Evolutionary conservation across 805 yeast genomes (phyloP).

Genomic region (Metschnikowia gelsemii): DNA sequence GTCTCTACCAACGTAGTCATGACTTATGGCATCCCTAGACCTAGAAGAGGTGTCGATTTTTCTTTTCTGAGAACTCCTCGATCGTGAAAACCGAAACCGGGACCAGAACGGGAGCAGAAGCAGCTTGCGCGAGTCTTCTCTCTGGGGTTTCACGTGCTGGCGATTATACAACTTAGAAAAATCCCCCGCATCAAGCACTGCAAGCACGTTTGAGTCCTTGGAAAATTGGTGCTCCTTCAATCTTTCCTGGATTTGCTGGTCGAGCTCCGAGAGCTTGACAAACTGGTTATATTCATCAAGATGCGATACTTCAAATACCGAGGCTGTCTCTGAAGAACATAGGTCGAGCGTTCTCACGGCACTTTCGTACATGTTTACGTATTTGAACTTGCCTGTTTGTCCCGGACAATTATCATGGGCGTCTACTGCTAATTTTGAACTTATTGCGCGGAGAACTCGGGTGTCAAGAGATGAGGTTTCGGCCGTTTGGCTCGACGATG

Average conservation of each 20-base stretch:
- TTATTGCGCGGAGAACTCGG: conserved; percentile 5
- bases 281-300: conserved; percentile 38
- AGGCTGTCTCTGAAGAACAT: conserved; percentile 9
- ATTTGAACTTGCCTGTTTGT: conserved; percentile 10
- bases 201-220: conserved; percentile 8
- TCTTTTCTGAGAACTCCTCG: too few species aligned
- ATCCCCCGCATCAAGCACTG: conserved; percentile 13
- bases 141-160: conserved; percentile 2
- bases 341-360: conserved; percentile 4
- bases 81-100: too few species aligned
- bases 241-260: conserved; percentile 31
- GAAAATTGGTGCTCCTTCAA: conserved; percentile 10
- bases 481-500: background rate
- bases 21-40: too few species aligned
- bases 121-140: background rate
- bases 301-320: conserved; percentile 31
- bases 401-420: background rate
- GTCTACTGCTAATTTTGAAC: conserved; percentile 6
- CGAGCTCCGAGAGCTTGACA: conserved; percentile 34
- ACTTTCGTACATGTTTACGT: conserved; percentile 15
- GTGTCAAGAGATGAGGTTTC: conserved; percentile 1
- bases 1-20: too few species aligned
- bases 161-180: conserved; percentile 12
- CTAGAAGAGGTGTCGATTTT: too few species aligned
- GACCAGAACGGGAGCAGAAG: too few species aligned